phyloP scores from a whole-genome alignment of 345 rosid species.

The Melastoma malabathricum region DNA sequence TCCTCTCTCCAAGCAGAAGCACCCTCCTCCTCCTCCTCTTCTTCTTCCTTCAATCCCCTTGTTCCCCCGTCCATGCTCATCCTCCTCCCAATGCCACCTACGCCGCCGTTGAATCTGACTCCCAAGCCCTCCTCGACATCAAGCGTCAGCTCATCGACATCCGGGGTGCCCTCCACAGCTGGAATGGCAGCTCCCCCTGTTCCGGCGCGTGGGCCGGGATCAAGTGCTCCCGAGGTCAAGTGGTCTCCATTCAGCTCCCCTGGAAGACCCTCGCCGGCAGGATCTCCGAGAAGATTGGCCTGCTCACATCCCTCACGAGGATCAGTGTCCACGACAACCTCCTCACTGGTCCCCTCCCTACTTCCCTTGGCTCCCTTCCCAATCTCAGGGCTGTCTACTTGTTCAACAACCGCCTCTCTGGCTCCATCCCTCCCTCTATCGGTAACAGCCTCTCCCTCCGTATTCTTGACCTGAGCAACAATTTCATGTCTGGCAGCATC shows the following conservation, averaged over 20 bases:
- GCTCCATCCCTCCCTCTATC: conserved; percentile 63
- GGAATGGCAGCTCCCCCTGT: conserved; percentile 73
- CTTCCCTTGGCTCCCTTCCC: conserved; percentile 61
- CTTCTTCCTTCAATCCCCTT: conserved; percentile 13
- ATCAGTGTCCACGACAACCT: conserved; percentile 77
- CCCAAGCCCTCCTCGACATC: conserved; percentile 57
- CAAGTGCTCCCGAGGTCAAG: conserved; percentile 77
- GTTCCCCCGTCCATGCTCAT: conserved; percentile 6
- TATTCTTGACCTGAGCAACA: conserved; percentile 60
- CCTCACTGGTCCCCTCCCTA: conserved; percentile 53
- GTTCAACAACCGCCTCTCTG: conserved; percentile 81
- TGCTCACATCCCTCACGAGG: conserved; percentile 54
- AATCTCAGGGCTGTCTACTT: conserved; percentile 71
- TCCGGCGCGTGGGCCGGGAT: conserved; percentile 85
- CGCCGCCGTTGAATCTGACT: conserved; percentile 61
- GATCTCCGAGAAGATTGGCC: conserved; percentile 74
- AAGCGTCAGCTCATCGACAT: conserved; percentile 54
- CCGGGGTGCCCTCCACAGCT: conserved; percentile 48
- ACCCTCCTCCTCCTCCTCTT: conserved; percentile 14
- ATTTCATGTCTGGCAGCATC: conserved; percentile 42
- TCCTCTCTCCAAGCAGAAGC: no score
- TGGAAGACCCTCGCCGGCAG: conserved; percentile 77
- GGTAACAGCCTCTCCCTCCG: conserved; percentile 60
- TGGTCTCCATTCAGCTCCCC: conserved; percentile 78
- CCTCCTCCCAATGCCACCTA: conserved; percentile 40